These are phyloP conservation scores for Bauhinia variegata DNA, from an alignment of 306 rosid genomes.

Conservation along the genomic window DNA sequence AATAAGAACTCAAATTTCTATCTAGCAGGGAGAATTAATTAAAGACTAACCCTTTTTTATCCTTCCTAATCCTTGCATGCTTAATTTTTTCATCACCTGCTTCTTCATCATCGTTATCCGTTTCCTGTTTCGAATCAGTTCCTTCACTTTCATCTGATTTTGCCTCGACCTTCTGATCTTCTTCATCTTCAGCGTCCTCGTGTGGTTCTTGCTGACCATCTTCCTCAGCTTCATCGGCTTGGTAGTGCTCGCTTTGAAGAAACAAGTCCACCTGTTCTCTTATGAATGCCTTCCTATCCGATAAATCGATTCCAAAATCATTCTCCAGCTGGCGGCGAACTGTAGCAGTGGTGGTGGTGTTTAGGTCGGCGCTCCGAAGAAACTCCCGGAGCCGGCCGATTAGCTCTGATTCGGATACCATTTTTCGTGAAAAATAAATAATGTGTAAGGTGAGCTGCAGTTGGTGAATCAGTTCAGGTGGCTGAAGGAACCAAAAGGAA, in stretches of 20 bases:
- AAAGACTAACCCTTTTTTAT: slow-evolving; percentile 57
- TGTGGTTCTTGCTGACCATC: slow-evolving; percentile 1
- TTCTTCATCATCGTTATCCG: slow-evolving; percentile 37
- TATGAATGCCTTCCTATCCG: slow-evolving; percentile 65
- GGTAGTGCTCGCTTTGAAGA: slow-evolving; percentile 54
- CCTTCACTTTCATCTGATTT: slow-evolving; percentile 45
- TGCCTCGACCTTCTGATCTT: slow-evolving; percentile 11
- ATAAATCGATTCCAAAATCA: slow-evolving; percentile 72
- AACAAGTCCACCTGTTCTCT: slow-evolving; percentile 77
- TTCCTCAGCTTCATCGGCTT: not conserved
- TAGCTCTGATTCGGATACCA: slow-evolving; percentile 83
- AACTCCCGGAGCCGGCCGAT: slow-evolving; percentile 74
- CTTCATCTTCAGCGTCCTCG: slow-evolving; percentile 29
- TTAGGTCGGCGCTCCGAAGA: slow-evolving; percentile 72
- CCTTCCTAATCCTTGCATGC: slow-evolving; percentile 39
- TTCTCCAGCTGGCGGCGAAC: slow-evolving; percentile 75
- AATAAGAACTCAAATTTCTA: slow-evolving; percentile 17
- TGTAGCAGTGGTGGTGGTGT: slow-evolving; percentile 65
- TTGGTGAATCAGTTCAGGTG: not conserved
- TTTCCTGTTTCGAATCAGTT: slow-evolving; percentile 38
- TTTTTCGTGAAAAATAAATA: too few relatives aligned
- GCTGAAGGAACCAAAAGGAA: not conserved
- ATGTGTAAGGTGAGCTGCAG: slow-evolving; percentile 17
- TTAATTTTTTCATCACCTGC: slow-evolving; percentile 41
- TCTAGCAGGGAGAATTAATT: not conserved